Percentiles rank a stretch among this genome's conserved stretches.
phyloP scores from a whole-genome alignment of 1,284 basidiomycete species.

The Cryptococcus hybrid region DNA sequence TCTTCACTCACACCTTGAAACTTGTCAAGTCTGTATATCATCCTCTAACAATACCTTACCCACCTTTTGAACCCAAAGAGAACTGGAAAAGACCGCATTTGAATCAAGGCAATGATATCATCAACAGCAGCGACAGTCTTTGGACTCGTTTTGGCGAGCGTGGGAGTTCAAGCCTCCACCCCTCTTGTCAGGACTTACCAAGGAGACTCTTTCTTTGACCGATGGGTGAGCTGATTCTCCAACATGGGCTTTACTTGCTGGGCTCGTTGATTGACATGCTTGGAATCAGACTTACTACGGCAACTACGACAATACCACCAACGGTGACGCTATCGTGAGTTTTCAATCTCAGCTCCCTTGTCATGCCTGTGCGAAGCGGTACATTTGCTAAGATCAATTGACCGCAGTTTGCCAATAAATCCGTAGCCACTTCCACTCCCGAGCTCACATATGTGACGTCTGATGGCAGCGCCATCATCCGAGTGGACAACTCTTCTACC shows the following conservation, averaged over 20 bases:
- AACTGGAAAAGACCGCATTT: background rate
- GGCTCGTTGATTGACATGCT: background rate
- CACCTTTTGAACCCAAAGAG: background rate
- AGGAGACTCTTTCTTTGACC: conserved; percentile 20
- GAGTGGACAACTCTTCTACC: conserved; percentile 36
- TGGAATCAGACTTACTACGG: conserved; percentile 11
- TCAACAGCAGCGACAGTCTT: conserved; percentile 1
- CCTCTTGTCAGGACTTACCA: conserved; percentile 14
- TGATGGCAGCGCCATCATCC: conserved; percentile 63
- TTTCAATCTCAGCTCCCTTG: background rate
- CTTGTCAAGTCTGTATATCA: no score
- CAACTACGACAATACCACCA: conserved; percentile 16
- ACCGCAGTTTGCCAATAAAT: conserved; percentile 55
- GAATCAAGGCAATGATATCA: background rate
- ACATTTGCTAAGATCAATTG: background rate
- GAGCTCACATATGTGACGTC: conserved; percentile 64
- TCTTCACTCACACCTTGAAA: no score
- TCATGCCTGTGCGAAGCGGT: background rate
- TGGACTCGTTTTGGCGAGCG: conserved; percentile 3
- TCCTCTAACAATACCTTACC: no score
- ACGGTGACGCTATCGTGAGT: conserved; percentile 19
- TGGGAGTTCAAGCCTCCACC: conserved; percentile 5
- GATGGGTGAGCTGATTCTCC: conserved; percentile 17
- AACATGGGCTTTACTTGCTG: background rate
- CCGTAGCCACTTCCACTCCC: conserved; percentile 53